Base-by-base conservation (phyloP, 306 rosid species). In the Crotalaria pallida region DNA sequence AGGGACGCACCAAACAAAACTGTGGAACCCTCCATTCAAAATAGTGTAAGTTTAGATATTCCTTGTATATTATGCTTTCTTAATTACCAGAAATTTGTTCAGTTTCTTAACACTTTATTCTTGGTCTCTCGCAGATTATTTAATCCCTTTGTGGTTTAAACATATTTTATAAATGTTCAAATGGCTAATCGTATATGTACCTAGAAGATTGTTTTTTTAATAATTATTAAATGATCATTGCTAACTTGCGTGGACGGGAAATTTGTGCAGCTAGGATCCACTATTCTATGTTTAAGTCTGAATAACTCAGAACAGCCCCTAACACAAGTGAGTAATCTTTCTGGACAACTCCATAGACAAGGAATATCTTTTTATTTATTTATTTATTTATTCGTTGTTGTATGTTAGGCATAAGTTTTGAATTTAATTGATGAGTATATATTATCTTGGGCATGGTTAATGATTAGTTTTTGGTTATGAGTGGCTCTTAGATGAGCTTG, bases 231-330 rank as follows among this genome's bases (percentile, higher is more conserved):
- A 7, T 50, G 4, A 34, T 60, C 29, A 40, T 58, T 40, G 4
- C 3, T 16, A 7, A 77, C 45, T 36, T 68, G 27, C 4, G 4
- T 29, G 38, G 3, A 33, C 1, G 1, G 5, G 47, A 49, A 24
- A 38, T 17, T 59, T 64, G 41, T 67, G 67, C 78, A 82, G 83
- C 40, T 51, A 40, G 80, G 80, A 73, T 82, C 83, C 57, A 40
- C 36, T 27, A 52, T 77, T 77, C 68, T 73, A 0, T 50, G 69
- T 51, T 71, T 77, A 66, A 77, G 68, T 21, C 73, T 73, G 19
- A 69, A 36, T 57, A 72, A 58, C 49, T 38, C 82, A 36, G 60
- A 15, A 17, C 63, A 51, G 34, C 58, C 71, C 17, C 33, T 51
- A 43, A 59, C 15, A 52, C 84, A 76, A 77, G 84, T 80, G 50